Evolutionary conservation across 495 filamentous ascomycete genomes (phyloP).

Genomic region (Opeltia flavorubescens): DNA sequence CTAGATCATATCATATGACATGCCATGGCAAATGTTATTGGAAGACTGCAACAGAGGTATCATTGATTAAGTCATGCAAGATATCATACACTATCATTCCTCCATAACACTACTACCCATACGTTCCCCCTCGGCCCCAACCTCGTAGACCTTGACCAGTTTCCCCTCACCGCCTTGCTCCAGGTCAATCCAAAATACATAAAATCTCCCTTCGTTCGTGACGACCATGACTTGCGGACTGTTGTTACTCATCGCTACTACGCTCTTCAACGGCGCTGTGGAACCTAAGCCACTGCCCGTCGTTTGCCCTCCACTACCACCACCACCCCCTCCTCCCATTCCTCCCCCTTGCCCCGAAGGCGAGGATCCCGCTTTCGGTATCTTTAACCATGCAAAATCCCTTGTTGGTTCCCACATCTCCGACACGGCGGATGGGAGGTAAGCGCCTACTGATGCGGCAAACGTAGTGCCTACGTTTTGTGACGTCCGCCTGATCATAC

Average conservation of each 20-base stretch:
- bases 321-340: constrained; percentile 7
- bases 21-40: too few relatives aligned
- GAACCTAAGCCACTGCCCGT: constrained; percentile 9
- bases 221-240: constrained; percentile 96
- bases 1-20: too few relatives aligned
- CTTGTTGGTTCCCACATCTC: constrained; percentile 95
- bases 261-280: constrained; percentile 50
- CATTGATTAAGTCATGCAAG: too few relatives aligned
- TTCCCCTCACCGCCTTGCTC: constrained; percentile 91
- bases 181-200: constrained; percentile 88
- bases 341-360: constrained; percentile 25
- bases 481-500: constrained; percentile 89
- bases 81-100: background rate
- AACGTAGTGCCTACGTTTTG: constrained; percentile 87
- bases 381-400: constrained; percentile 91
- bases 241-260: constrained; percentile 88
- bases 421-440: constrained; percentile 79
- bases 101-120: constrained; percentile 13
- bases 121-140: constrained; percentile 14
- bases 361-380: constrained; percentile 48
- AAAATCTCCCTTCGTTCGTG: constrained; percentile 88
- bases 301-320: background rate
- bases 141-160: constrained; percentile 64
- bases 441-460: constrained; percentile 76
- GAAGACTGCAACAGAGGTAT: too few relatives aligned